Conservation (phyloP, 495 filamentous ascomycete genomes). For the Aspergillus steynii region DNA sequence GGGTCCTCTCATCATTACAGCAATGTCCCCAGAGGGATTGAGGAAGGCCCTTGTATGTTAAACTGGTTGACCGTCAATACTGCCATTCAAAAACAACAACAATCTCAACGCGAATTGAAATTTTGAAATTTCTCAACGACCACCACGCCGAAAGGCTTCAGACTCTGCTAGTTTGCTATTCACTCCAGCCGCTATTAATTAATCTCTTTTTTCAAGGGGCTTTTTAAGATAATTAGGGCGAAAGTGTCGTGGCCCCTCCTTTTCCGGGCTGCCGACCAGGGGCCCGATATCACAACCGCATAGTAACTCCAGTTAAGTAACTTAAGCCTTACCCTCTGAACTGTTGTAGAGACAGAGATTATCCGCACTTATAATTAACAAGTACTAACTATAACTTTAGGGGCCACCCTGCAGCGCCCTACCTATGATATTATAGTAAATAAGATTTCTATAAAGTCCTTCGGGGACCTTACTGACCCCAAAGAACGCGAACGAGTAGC, state of each 20-base stretch:
- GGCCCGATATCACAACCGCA: neutral
- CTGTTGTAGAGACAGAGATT: neutral
- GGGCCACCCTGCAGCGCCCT: neutral
- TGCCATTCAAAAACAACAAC: neutral
- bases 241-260: neutral
- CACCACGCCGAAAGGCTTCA: neutral
- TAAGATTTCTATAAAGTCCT: neutral
- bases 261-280: neutral
- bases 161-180: neutral
- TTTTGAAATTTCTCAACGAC: constrained; percentile 1
- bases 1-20: no score
- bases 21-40: no score
- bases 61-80: no score
- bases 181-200: neutral
- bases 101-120: neutral
- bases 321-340: neutral
- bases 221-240: neutral
- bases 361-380: neutral
- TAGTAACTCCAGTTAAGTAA: neutral
- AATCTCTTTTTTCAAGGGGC: neutral
- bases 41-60: no score
- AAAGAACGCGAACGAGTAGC: neutral
- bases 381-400: neutral
- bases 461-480: neutral
- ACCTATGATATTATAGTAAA: neutral